Evolutionary conservation across 148 eudicot genomes (phyloP).

Genomic region (Vaccinium corymbosum): DNA sequence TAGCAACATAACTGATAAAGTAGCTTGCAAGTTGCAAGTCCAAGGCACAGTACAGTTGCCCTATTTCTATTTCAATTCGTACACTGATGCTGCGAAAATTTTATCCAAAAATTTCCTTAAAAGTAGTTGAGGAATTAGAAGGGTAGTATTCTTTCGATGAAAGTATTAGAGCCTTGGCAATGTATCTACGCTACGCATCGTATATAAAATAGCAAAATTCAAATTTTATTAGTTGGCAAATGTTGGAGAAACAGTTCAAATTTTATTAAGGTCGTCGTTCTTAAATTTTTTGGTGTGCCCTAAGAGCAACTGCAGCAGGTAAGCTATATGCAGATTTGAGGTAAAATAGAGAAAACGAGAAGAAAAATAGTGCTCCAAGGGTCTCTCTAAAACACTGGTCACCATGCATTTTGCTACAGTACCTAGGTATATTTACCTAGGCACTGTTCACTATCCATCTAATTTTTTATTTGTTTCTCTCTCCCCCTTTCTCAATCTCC

Average conservation of each 20-base stretch:
- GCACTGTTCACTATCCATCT: too few species aligned
- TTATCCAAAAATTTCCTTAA: not conserved
- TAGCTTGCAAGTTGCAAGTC: conserved; percentile 13
- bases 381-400: too few species aligned
- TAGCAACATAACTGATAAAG: conserved; percentile 1
- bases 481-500: too few species aligned
- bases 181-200: not conserved
- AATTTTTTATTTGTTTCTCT: too few species aligned
- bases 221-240: not conserved
- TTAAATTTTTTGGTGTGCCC: too few species aligned
- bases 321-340: too few species aligned
- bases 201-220: not conserved
- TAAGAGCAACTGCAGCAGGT: too few species aligned
- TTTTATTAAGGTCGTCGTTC: not conserved
- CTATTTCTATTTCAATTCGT: not conserved
- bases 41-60: not conserved
- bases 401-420: too few species aligned
- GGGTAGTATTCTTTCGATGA: not conserved
- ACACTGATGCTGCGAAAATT: not conserved
- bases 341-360: too few species aligned
- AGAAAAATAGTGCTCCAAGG: too few species aligned
- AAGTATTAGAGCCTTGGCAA: not conserved
- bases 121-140: not conserved
- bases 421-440: too few species aligned
- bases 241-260: not conserved